phyloP scores from a whole-genome alignment of 83 land plant species.

The Thuja plicata region DNA sequence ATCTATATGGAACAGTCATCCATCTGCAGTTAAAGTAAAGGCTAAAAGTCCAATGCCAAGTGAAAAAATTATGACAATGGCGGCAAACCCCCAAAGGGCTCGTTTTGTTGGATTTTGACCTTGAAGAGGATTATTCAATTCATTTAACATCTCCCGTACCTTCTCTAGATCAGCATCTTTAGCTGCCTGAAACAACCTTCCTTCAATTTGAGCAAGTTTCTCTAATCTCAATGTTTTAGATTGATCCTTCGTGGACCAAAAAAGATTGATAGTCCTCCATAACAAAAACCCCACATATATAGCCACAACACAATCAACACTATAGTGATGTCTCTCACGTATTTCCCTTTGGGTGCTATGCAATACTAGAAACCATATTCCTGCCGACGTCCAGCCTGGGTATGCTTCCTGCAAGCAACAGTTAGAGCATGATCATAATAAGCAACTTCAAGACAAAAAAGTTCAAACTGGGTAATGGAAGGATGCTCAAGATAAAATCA shows the following conservation, averaged over 20 bases:
- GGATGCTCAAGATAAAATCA: background rate
- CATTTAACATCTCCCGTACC: constrained; percentile 58
- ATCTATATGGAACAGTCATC: constrained; percentile 29
- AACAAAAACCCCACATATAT: constrained; percentile 85
- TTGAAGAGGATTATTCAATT: constrained; percentile 45
- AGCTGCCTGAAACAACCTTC: constrained; percentile 71
- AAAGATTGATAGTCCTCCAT: constrained; percentile 79
- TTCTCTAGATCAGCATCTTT: constrained; percentile 86
- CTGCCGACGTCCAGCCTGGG: constrained; percentile 80
- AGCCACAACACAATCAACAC: constrained; percentile 82
- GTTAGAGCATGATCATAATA: constrained; percentile 5
- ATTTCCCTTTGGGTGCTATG: constrained; percentile 92
- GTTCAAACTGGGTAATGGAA: background rate
- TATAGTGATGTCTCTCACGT: constrained; percentile 92
- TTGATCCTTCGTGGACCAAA: constrained; percentile 73
- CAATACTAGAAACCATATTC: constrained; percentile 76
- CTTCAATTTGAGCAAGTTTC: constrained; percentile 64
- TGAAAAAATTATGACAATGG: constrained; percentile 32
- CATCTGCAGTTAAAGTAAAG: constrained; percentile 78
- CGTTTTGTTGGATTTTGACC: constrained; percentile 18
- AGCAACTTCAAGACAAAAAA: background rate
- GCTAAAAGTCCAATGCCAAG: constrained; percentile 73
- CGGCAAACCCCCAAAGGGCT: constrained; percentile 49
- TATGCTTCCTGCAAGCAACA: constrained; percentile 78
- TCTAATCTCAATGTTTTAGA: constrained; percentile 23